These are phyloP conservation scores for Penicillium tannophilum DNA, from an alignment of 495 filamentous ascomycete genomes.

Conservation along the genomic window DNA sequence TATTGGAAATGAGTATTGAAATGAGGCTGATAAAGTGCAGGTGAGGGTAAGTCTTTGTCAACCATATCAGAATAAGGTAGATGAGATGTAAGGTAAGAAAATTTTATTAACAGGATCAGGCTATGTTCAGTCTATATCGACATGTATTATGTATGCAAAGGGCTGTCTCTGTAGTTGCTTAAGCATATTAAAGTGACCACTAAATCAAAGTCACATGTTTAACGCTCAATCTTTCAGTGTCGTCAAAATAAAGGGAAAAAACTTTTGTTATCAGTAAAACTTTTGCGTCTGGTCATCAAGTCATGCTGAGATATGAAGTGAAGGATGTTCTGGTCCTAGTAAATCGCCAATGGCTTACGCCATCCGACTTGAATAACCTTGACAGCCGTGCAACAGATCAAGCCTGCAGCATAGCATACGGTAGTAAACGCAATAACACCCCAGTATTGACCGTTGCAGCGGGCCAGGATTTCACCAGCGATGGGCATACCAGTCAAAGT, in stretches of 20 bases:
- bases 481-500: conserved; percentile 88
- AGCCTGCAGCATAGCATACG: conserved; percentile 59
- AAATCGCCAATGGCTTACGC: conserved; percentile 48
- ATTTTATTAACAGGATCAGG: neutral
- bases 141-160: neutral
- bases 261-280: neutral
- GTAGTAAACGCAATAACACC: conserved; percentile 71
- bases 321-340: conserved; percentile 20
- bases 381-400: conserved; percentile 61
- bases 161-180: neutral
- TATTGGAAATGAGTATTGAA: too few relatives aligned
- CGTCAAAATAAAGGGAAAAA: neutral
- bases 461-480: conserved; percentile 69
- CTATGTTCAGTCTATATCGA: neutral
- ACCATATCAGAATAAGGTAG: neutral
- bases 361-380: conserved; percentile 71
- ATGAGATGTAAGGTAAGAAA: neutral
- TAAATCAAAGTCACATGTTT: neutral
- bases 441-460: conserved; percentile 57
- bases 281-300: conserved; percentile 15
- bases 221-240: neutral
- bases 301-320: conserved; percentile 10
- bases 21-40: too few relatives aligned
- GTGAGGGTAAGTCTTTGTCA: neutral
- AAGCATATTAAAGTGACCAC: neutral